Conservation (phyloP, 1,139 yeast genomes). For the Pichia terricola region DNA sequence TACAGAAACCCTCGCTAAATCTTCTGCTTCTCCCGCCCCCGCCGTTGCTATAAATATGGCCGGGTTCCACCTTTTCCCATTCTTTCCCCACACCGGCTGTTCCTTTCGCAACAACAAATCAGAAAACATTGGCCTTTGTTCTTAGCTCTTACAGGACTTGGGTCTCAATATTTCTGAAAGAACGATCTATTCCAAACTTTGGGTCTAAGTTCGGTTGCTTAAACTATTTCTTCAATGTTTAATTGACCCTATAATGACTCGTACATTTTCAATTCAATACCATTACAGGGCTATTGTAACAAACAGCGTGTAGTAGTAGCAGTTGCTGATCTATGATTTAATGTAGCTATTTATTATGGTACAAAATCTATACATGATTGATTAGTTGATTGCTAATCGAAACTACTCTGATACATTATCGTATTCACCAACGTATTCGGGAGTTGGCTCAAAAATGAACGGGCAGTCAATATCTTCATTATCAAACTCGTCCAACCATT, state of each 20-base stretch:
- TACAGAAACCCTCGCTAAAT: too few relatives aligned
- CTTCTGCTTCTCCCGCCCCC: too few relatives aligned
- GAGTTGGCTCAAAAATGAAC: constrained; percentile 17
- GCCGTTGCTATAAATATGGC: too few relatives aligned
- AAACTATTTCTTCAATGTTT: constrained; percentile 4
- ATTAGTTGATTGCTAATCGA: too few relatives aligned
- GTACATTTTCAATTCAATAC: background rate
- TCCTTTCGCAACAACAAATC: constrained; percentile 7
- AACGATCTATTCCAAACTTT: constrained; percentile 1
- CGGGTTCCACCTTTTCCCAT: background rate
- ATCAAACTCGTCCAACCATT: constrained; percentile 43
- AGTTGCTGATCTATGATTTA: too few relatives aligned
- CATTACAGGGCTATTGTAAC: too few relatives aligned
- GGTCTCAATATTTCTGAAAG: constrained; percentile 25
- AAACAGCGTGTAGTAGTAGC: too few relatives aligned
- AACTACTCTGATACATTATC: constrained; percentile 23
- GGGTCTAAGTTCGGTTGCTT: constrained; percentile 11
- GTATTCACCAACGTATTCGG: constrained; percentile 16
- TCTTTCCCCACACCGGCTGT: background rate
- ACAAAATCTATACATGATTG: too few relatives aligned
- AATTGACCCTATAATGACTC: constrained; percentile 10
- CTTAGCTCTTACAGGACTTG: constrained; percentile 5
- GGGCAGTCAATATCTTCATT: constrained; percentile 25
- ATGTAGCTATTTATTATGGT: too few relatives aligned
- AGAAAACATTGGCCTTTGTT: constrained; percentile 11